Evolutionary conservation across 2,329 filamentous ascomycete species (phyloP).

Genomic region (Cladosporium sp.): DNA sequence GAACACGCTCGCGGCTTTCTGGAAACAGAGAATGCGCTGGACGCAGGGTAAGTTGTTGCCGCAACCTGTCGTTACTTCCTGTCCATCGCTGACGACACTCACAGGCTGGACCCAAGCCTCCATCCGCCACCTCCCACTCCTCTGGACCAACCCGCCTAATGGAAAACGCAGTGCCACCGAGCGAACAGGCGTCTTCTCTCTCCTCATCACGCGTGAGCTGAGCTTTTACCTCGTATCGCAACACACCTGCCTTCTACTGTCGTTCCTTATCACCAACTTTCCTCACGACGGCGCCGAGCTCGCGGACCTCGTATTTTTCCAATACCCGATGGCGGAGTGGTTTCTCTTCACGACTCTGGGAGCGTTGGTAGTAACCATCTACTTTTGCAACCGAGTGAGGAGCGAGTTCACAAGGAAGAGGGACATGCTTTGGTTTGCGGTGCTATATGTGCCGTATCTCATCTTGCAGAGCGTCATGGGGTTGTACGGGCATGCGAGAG

Average conservation of each 20-base stretch:
- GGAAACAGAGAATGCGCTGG: constrained; percentile 49
- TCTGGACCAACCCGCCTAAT: constrained; percentile 38
- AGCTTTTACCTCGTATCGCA: constrained; percentile 48
- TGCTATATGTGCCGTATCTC: constrained; percentile 42
- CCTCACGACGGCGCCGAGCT: constrained; percentile 35
- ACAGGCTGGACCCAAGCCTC: constrained; percentile 46
- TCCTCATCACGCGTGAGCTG: constrained; percentile 43
- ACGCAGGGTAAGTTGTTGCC: constrained; percentile 29
- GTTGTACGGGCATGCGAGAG: constrained; percentile 44
- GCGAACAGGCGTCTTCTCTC: constrained; percentile 42
- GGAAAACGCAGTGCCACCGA: constrained; percentile 34
- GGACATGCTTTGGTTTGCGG: constrained; percentile 40
- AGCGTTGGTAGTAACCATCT: constrained; percentile 42
- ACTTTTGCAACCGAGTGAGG: constrained; percentile 42
- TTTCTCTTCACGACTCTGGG: constrained; percentile 35
- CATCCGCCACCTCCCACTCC: constrained; percentile 38
- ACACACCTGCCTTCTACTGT: constrained; percentile 43
- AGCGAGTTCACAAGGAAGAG: constrained; percentile 42
- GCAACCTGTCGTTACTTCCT: neutral
- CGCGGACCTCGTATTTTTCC: constrained; percentile 43
- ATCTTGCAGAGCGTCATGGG: constrained; percentile 43
- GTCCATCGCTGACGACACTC: too few species aligned
- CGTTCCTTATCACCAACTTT: constrained; percentile 43
- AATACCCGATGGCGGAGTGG: constrained; percentile 46
- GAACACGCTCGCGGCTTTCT: constrained; percentile 40